Evolutionary conservation across 257 asterid species (phyloP).

Genomic region (Eustoma russellianum): DNA sequence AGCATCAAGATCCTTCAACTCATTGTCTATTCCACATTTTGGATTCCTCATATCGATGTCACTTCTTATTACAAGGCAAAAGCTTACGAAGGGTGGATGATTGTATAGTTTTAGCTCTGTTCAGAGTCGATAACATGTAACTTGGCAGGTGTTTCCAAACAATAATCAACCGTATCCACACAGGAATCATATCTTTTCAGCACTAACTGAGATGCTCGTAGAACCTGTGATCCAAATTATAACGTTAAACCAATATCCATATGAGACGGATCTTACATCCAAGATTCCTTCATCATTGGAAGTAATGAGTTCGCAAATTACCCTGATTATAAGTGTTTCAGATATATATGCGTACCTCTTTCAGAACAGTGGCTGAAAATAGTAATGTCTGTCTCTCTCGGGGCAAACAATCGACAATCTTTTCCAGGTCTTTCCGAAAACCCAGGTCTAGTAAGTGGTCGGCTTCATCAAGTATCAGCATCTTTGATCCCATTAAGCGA

Average conservation of each 20-base stretch:
- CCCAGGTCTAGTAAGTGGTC: slow-evolving; percentile 85
- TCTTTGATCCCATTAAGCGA: slow-evolving; percentile 77
- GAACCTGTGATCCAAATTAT: slow-evolving; percentile 84
- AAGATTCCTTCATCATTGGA: no score
- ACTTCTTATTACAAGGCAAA: no score
- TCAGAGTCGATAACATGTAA: slow-evolving; percentile 19
- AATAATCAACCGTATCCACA: slow-evolving; percentile 72
- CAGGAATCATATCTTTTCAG: slow-evolving; percentile 69
- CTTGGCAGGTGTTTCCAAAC: slow-evolving; percentile 59
- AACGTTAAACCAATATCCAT: no score
- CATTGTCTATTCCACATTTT: no score
- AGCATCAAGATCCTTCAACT: no score
- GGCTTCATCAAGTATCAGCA: slow-evolving; percentile 94
- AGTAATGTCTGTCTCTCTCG: slow-evolving; percentile 77
- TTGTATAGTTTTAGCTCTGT: no score
- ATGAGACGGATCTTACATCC: no score
- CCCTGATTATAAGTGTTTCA: background rate
- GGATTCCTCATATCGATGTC: no score
- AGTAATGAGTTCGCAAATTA: background rate
- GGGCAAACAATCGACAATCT: slow-evolving; percentile 87
- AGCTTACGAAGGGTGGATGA: no score
- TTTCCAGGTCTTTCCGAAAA: slow-evolving; percentile 83
- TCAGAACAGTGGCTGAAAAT: slow-evolving; percentile 79
- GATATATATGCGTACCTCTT: slow-evolving; percentile 49
- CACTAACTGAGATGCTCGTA: slow-evolving; percentile 82